phyloP scores from a whole-genome alignment of 2,329 filamentous ascomycete species.

The Exophiala phaeomuriformis region DNA sequence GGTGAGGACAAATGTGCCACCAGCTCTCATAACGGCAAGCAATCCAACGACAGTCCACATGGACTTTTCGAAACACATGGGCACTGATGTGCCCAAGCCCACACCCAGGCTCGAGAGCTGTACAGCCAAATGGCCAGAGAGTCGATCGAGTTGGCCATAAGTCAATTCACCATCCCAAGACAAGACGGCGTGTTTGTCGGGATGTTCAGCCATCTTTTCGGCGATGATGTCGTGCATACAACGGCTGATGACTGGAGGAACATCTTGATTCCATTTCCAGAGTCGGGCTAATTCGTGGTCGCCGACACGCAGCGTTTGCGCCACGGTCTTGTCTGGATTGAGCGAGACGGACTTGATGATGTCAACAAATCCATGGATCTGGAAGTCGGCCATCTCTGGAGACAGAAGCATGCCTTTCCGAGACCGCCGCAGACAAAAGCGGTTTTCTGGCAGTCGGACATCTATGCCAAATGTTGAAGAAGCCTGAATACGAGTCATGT shows the following conservation, averaged over 20 bases:
- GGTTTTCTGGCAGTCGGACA: neutral
- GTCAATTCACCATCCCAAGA: slow-evolving; percentile 38
- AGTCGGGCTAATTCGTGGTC: slow-evolving; percentile 16
- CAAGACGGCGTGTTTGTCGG: neutral
- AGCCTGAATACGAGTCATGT: neutral
- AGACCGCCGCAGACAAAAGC: neutral
- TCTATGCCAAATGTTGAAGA: slow-evolving; percentile 1
- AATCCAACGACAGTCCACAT: slow-evolving; percentile 39
- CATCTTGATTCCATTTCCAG: slow-evolving; percentile 23
- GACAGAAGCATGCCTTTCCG: neutral
- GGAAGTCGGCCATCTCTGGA: slow-evolving; percentile 1
- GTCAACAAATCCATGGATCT: slow-evolving; percentile 14
- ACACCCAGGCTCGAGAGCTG: slow-evolving; percentile 36
- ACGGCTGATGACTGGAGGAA: slow-evolving; percentile 21
- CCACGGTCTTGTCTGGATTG: slow-evolving; percentile 10
- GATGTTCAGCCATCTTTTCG: slow-evolving; percentile 3
- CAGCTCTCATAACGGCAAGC: slow-evolving; percentile 37
- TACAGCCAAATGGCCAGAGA: slow-evolving; percentile 32
- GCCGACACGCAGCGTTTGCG: neutral
- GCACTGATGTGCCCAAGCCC: slow-evolving; percentile 35
- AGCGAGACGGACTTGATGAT: slow-evolving; percentile 14
- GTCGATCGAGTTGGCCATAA: slow-evolving; percentile 32
- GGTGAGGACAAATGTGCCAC: slow-evolving; percentile 38
- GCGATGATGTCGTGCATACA: slow-evolving; percentile 19
- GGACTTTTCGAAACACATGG: slow-evolving; percentile 40